Base-by-base conservation (phyloP, 2,329 filamentous ascomycete genomes). In the Chrysoporthe puriensis region DNA sequence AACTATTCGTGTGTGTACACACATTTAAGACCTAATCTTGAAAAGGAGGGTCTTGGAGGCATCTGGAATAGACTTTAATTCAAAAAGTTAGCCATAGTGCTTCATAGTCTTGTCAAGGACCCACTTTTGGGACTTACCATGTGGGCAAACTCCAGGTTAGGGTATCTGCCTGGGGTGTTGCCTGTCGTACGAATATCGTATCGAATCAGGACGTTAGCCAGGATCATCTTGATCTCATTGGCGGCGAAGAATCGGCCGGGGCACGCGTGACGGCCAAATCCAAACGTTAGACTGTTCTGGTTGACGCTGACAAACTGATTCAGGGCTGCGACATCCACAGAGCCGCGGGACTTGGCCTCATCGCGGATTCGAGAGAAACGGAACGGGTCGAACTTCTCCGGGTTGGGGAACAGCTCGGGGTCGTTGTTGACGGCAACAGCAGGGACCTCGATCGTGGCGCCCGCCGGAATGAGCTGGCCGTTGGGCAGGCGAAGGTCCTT, bases 401-500 rank as follows among this genome's bases (percentile, higher is more conserved):
- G 75, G 56, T 79, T 69, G 0, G 75, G 72, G 69, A 79, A 82
- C 62, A 77, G 72, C 1, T 76, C 74, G 8, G 77, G 72, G 71
- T 84, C 82, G 2, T 70, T 71, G 57, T 75, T 76, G 66, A 82
- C 72, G 26, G 77, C 79, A 18, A 76, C 73, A 14, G 77, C 70
- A 0, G 82, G 78, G 0, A 81, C 73, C 66, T 84, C 78, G 32
- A 84, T 76, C 14, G 77, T 76, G 4, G 79, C 78, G 32, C 81
- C 82, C 1, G 77, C 74, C 0, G 82, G 81, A 7, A 84, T 77
- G 42, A 80, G 78, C 60, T 86, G 82, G 32, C 85, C 86, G 72
- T 85, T 85, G 61, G 84, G 85, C 1, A 87, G 81, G 1, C 80
- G 80, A 71, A 87, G 80, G 3, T 81, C 78, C 70, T 82, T 79